Base-by-base conservation (phyloP, 179 eudicot genomes). In the Beta corolliflora region DNA sequence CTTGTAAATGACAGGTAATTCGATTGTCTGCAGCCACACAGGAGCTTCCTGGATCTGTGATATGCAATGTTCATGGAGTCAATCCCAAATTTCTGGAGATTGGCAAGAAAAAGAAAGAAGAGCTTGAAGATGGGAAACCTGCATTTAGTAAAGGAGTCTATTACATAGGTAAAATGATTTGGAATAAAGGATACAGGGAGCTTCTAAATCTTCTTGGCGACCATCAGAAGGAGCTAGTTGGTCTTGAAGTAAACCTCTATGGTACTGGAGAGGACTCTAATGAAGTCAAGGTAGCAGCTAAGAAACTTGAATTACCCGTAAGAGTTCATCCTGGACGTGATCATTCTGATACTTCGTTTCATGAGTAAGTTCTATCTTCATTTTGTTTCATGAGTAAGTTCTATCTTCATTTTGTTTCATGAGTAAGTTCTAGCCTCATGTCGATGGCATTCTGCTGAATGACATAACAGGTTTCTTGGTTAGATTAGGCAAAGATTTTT, bases 1-100 rank as follows among this genome's bases (percentile, higher is more conserved):
- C 46, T 80, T 66, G 21, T 75, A 23, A 66, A 82, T 88, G 86
- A 89, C 94, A 96, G 99, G 99, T 94, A 44, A 94, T 96, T 82
- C 88, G 99, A 79, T 77, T 96, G 83, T 96, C 99, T 71, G 99
- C 89, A 80, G 98, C 99, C 50, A 96, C 99, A 55, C 99, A 96
- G 83, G 97, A 94, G 11, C 91, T 96, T 75, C 98, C 97, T 0
- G 89, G 93, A 85, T 96, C 99, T 64, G 83, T 94, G 14, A 84
- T 96, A 84, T 94, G 99, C 94, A 96, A 96, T 83, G 95, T 96
- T 76, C 99, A 96, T 84, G 99, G 99, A 73, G 99, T 96, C 55
- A 96, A 93, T 82, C 99, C 99, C 67, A 94, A 88, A 89, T 96
- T 96, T 87, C 91, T 94, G 25, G 93, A 96, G 83, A 88, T 90